Evolutionary conservation across 2,329 filamentous ascomycete genomes (phyloP), one percentile per base, ranked within the genome.

Genomic region (Zymoseptoria pseudotritici): DNA sequence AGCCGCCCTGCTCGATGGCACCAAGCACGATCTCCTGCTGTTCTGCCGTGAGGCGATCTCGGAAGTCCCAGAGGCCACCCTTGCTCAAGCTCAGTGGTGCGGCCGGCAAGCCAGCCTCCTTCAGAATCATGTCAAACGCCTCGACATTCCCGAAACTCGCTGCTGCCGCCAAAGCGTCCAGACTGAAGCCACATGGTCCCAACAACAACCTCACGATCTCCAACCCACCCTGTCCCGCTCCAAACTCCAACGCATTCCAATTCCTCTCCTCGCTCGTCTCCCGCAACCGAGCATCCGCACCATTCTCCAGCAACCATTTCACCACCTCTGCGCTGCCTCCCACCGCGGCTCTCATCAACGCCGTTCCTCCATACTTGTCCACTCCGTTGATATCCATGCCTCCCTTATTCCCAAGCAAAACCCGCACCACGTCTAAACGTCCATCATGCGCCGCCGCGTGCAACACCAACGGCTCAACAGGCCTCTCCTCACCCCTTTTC

Each of bases 261-360:
- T 53, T 60, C n/a, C 55, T 55, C 42, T 7, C 24, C 24, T 60
- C 19, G 7, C 55, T 55, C 50, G 51, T 54, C 46, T 60, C 53
- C 50, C 62, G 49, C n/a, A 55, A 53, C 29, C 54, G 19, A 53
- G 55, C 31, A 19, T 20, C 24, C n/a, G 55, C 58, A 11, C 55
- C 49, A 50, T 50, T 57, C 7, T 49, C 57, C 19, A 62, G 51
- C 20, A 60, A 51, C 62, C 62, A 64, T 9, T 31, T 26, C 4
- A 64, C 60, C 19, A 62, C 42, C 8, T 64, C 57, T 2, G 29
- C 46, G 7, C 55, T 19, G 4, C 60, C 60, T 10, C 60, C 57
- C 19, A 56, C 57, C 3, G 62, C 60, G 2, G 62, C 62, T 20
- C 62, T 60, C 60, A 64, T 64, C 5, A 64, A 46, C 19, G 60